A percentile compares a stretch with the other conserved stretches of the same genome.
These are phyloP conservation scores for Trichoderma harzianum DNA, from an alignment of 2,329 filamentous ascomycete genomes.

Conservation along the genomic window DNA sequence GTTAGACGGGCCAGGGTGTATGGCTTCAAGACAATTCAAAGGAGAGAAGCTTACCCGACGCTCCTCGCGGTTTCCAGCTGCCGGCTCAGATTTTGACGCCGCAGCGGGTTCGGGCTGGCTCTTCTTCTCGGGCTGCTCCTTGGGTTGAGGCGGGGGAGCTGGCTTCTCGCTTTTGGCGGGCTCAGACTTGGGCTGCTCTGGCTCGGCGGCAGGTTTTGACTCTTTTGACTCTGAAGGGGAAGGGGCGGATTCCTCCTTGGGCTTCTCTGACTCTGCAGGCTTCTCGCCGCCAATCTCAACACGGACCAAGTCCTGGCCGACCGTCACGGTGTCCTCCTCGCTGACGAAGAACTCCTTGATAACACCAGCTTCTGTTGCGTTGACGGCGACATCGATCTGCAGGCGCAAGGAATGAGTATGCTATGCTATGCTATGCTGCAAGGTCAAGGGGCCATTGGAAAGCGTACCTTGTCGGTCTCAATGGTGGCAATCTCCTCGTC, in stretches of 20 bases:
- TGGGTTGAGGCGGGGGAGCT: slow-evolving; percentile 22
- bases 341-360: slow-evolving; percentile 89
- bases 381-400: slow-evolving; percentile 94
- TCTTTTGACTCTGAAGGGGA: slow-evolving; percentile 3
- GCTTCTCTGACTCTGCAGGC: slow-evolving; percentile 26
- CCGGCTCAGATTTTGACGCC: slow-evolving; percentile 24
- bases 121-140: slow-evolving; percentile 25
- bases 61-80: slow-evolving; percentile 74
- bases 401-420: neutral
- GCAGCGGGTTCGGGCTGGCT: slow-evolving; percentile 24
- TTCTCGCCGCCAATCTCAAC: slow-evolving; percentile 65
- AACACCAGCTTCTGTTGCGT: slow-evolving; percentile 83
- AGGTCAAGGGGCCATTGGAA: neutral
- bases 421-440: no score
- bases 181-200: slow-evolving; percentile 11
- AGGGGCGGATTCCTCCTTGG: slow-evolving; percentile 1
- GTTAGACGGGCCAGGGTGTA: neutral
- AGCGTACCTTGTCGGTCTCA: slow-evolving; percentile 89
- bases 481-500: slow-evolving; percentile 99
- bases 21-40: neutral
- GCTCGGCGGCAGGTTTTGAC: slow-evolving; percentile 12
- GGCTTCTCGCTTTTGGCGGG: slow-evolving; percentile 34
- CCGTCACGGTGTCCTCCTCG: slow-evolving; percentile 92
- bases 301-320: slow-evolving; percentile 86
- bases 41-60: slow-evolving; percentile 62